Evolutionary conservation across 2,329 filamentous ascomycete genomes (phyloP).

Genomic region (Hyphodiscus sp.): DNA sequence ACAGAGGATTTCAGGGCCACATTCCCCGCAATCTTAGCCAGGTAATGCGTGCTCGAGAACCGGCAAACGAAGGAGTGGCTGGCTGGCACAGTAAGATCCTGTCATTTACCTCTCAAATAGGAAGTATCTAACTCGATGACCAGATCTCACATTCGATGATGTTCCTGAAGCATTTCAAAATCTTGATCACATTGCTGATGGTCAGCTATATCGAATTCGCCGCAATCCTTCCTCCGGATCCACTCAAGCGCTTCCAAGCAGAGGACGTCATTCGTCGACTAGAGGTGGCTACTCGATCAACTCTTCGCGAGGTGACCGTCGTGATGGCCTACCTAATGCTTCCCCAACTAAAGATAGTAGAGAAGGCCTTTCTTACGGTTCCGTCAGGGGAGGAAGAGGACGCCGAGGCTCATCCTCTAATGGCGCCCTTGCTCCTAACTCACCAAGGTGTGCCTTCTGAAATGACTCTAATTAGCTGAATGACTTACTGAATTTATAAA

Average conservation of each 20-base stretch:
- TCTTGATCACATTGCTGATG: constrained; percentile 24
- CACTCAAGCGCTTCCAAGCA: neutral
- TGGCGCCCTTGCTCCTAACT: constrained; percentile 1
- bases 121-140: neutral
- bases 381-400: neutral
- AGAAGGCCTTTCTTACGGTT: constrained; percentile 1
- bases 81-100: constrained; percentile 20
- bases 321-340: neutral
- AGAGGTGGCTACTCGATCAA: neutral
- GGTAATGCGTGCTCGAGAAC: neutral
- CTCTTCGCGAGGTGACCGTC: neutral
- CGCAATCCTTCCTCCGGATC: constrained; percentile 2
- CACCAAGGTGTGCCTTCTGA: neutral
- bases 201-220: constrained; percentile 24
- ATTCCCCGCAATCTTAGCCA: neutral
- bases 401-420: neutral
- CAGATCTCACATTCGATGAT: constrained; percentile 22
- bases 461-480: neutral
- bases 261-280: neutral
- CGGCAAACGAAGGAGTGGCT: constrained; percentile 2
- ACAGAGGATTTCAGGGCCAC: constrained; percentile 5
- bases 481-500: neutral
- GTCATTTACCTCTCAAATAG: neutral
- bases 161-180: constrained; percentile 12
- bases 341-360: neutral